Base-by-base conservation (phyloP, 2,329 filamentous ascomycete species). In the Scleromitrula shiraiana region DNA sequence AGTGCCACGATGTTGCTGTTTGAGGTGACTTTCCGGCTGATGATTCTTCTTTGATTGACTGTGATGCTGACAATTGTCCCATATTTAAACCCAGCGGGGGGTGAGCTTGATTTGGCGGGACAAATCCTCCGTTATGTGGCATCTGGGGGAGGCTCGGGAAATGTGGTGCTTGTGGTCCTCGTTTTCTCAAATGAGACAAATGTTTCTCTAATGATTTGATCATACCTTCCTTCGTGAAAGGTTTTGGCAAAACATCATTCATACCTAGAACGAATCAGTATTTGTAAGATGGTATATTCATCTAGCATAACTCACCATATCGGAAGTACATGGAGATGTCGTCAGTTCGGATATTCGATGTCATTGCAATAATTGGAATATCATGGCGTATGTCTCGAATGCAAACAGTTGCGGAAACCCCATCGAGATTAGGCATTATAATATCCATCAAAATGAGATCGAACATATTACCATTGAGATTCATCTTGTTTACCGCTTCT, bases 241-340 rank as follows among this genome's bases (percentile, higher is more conserved):
- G 93, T 64, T 98, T 98, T 0, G 93, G 91, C 51, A 98, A 71
- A 15, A 98, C 91, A 62, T 95, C 93, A 62, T 95, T 94, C 90
- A 98, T 96, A 36, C 91, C 90, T 95, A 58, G 6, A 19, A 23
- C 4, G 20, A 27, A 57, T 72, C 48, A 69, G 61, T 64, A 59
- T 24, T 43, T 49, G 14, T 24, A 41, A 30, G 15, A 12, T 37
- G 32, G 9, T 4, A n/a, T 30, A 7, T 39, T 50, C 49, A 56
- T n/a, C 33, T 30, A 8, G 14, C 3, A 22, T 37, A 20, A 67
- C 83, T 72, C 76, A 93, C 90, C 93, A 69, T 95, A 90, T 60
- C 91, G 83, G 70, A 96, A 97, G 65, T 98, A 98, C 70, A 94
- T 90, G 46, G 91, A 87, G 53, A 97, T 94, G 64, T 98, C 93